Percentiles rank a stretch among this genome's conserved stretches.
phyloP scores from a whole-genome alignment of 139 green algal genomes.

The Coelastrella sp. region DNA sequence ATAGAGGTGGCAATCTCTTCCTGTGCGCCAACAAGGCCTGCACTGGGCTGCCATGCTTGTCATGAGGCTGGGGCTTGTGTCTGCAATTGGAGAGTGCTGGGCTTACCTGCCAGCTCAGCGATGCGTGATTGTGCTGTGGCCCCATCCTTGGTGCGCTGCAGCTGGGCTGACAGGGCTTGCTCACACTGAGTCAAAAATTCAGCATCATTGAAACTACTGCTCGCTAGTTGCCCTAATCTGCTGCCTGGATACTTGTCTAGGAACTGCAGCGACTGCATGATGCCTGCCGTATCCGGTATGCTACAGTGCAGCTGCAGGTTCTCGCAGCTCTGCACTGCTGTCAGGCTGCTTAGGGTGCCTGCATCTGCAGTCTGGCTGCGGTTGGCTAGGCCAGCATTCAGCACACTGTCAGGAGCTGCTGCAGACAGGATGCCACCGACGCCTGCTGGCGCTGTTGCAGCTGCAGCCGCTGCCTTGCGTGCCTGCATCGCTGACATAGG shows the following conservation, averaged over 20 bases:
- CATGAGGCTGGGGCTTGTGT: no score
- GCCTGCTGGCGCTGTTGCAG: not conserved
- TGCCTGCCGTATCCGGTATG: not conserved
- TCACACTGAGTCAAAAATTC: slow-evolving; percentile 67
- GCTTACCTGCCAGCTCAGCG: slow-evolving; percentile 80
- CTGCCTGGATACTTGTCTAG: slow-evolving; percentile 11
- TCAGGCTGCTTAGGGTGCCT: not conserved
- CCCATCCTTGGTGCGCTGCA: slow-evolving; percentile 86
- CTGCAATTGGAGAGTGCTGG: no score
- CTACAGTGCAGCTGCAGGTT: slow-evolving; percentile 22
- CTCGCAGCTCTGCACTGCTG: not conserved
- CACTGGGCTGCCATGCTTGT: no score
- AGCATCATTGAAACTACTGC: slow-evolving; percentile 76
- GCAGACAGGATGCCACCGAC: not conserved
- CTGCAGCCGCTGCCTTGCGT: not conserved
- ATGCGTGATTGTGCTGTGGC: slow-evolving; percentile 86
- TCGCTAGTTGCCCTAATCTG: slow-evolving; percentile 53
- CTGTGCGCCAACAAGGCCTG: no score
- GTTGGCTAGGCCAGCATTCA: not conserved
- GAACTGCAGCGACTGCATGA: slow-evolving; percentile 19
- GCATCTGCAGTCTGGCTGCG: not conserved
- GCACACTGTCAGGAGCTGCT: not conserved
- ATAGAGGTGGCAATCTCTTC: no score
- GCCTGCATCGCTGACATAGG: slow-evolving; percentile 17
- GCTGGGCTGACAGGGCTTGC: slow-evolving; percentile 75